Evolutionary conservation across 2,329 filamentous ascomycete species (phyloP).

Genomic region (Sporothrix euskadiensis): DNA sequence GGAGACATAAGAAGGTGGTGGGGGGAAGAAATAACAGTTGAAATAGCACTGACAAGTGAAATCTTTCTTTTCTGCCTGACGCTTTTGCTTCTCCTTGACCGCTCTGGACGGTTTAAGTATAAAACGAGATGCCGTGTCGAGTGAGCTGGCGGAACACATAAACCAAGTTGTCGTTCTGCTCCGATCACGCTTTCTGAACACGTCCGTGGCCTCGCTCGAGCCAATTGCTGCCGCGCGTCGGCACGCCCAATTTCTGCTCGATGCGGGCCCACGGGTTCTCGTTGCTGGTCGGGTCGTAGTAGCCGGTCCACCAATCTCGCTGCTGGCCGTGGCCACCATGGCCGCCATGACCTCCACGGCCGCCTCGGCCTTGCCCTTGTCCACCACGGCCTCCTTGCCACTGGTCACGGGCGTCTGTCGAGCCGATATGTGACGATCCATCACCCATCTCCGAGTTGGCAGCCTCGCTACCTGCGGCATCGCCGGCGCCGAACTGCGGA

Average conservation of each 20-base stretch:
- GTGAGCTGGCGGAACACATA: not conserved
- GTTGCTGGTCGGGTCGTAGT: conserved; percentile 69
- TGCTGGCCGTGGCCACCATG: conserved; percentile 21
- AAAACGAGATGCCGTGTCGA: not conserved
- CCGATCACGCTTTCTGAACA: not conserved
- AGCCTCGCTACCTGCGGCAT: not conserved
- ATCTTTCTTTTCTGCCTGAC: not conserved
- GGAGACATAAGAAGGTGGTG: not conserved
- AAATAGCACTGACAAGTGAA: not conserved
- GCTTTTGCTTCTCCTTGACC: not conserved
- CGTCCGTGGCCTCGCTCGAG: conserved; percentile 33
- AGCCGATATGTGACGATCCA: not conserved
- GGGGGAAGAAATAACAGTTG: not conserved
- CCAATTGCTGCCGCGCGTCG: conserved; percentile 49
- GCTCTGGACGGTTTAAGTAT: not conserved
- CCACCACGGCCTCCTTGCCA: not conserved
- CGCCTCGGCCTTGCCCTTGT: not conserved
- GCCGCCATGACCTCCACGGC: not conserved
- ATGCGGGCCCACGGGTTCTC: conserved; percentile 70
- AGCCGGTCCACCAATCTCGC: conserved; percentile 61
- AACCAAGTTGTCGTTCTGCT: not conserved
- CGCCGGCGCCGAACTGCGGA: not conserved
- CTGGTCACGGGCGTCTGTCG: not conserved
- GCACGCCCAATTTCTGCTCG: conserved; percentile 51
- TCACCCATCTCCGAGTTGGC: not conserved